Percentiles rank a stretch among this genome's conserved stretches.
Evolutionary conservation across 2,329 filamentous ascomycete species (phyloP).

Genomic region (Exophiala viscosa): DNA sequence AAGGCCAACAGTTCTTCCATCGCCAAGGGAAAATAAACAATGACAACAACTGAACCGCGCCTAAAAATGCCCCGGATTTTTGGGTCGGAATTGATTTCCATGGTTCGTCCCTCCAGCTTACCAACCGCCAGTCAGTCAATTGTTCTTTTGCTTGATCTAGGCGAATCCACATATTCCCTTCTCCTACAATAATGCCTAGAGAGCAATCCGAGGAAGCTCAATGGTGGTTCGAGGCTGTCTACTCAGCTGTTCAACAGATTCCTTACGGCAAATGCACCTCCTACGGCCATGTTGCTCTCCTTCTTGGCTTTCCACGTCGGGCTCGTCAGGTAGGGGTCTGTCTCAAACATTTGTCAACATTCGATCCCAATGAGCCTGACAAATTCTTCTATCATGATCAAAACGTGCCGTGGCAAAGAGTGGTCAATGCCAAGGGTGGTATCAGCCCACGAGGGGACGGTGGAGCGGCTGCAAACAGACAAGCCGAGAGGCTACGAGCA

Average conservation of each 20-base stretch:
- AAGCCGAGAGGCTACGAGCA: conserved; percentile 38
- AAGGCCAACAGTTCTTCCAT: not conserved
- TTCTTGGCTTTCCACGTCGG: conserved; percentile 62
- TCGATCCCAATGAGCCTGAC: conserved; percentile 44
- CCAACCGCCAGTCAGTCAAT: too few species aligned
- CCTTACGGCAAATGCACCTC: conserved; percentile 78
- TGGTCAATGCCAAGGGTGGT: conserved; percentile 80
- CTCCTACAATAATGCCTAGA: conserved; percentile 38
- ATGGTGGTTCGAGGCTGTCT: conserved; percentile 62
- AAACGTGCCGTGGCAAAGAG: conserved; percentile 91
- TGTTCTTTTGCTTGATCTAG: too few species aligned
- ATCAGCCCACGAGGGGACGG: conserved; percentile 66
- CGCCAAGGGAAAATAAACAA: conserved; percentile 2
- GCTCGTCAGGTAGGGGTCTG: conserved; percentile 85
- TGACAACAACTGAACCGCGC: not conserved
- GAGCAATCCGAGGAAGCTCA: conserved; percentile 44
- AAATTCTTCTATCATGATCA: conserved; percentile 61
- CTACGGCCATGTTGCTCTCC: conserved; percentile 69
- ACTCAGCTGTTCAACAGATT: conserved; percentile 79
- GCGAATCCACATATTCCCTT: not conserved
- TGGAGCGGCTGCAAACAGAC: conserved; percentile 36
- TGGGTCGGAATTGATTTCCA: conserved; percentile 1
- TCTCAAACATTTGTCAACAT: conserved; percentile 73
- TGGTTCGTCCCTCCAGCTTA: not conserved
- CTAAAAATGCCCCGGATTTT: conserved; percentile 1